A percentile compares a stretch with the other conserved stretches of the same genome.
These are phyloP conservation scores for Kentomonas sorsogonicus DNA, from an alignment of 208 protist genomes.

Conservation along the genomic window DNA sequence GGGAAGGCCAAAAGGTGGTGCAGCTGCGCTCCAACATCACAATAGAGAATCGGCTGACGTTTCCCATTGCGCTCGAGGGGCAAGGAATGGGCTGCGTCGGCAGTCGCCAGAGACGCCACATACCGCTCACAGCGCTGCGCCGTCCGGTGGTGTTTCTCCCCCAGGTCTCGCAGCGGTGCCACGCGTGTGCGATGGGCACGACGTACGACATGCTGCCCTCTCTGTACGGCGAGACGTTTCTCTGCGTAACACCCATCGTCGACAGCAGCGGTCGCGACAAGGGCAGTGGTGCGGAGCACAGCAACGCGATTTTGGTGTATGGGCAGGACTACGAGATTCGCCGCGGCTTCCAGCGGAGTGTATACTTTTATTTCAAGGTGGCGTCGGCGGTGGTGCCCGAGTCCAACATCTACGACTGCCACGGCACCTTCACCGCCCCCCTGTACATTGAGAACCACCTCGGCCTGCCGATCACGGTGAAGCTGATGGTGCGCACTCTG, in stretches of 20 bases:
- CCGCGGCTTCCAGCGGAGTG: conserved; percentile 13
- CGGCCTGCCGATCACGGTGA: conserved; percentile 43
- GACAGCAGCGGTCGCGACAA: neutral
- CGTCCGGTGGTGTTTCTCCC: conserved; percentile 27
- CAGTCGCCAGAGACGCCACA: conserved; percentile 3
- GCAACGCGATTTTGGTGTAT: too few relatives aligned
- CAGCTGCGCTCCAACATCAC: conserved; percentile 40
- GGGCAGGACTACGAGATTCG: conserved; percentile 25
- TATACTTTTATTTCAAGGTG: conserved; percentile 48
- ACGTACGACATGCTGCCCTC: conserved; percentile 52
- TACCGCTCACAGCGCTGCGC: conserved; percentile 26
- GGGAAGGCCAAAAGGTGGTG: conserved; percentile 28
- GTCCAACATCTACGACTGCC: conserved; percentile 24
- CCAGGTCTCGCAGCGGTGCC: conserved; percentile 11
- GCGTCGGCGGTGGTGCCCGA: conserved; percentile 3
- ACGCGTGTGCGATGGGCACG: conserved; percentile 36
- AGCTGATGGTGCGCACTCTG: conserved; percentile 16
- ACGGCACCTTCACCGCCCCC: conserved; percentile 34
- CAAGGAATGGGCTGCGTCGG: conserved; percentile 6
- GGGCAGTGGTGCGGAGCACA: too few relatives aligned
- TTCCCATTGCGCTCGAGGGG: conserved; percentile 19
- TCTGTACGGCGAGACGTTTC: conserved; percentile 33
- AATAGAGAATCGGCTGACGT: conserved; percentile 39
- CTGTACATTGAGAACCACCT: conserved; percentile 41
- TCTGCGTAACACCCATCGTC: conserved; percentile 31